phyloP scores from a whole-genome alignment of 2,329 filamentous ascomycete species.

The Hymenoscyphus repandus region DNA sequence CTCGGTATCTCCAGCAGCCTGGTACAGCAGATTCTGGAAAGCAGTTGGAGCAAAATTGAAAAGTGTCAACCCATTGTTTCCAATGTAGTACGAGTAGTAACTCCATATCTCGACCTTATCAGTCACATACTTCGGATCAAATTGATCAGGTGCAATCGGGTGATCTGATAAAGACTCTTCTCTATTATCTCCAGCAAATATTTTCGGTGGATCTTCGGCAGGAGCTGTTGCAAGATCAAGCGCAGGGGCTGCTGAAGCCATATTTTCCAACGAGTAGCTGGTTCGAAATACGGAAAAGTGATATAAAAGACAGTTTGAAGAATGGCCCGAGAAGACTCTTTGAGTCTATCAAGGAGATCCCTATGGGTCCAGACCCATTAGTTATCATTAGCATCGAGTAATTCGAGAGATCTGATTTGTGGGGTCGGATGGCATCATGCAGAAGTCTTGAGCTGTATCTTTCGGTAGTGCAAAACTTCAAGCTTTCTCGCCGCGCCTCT shows the following conservation, averaged over 20 bases:
- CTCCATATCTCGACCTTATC: slow-evolving; percentile 50
- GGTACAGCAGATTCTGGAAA: slow-evolving; percentile 58
- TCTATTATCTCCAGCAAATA: not conserved
- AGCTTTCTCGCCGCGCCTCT: not conserved
- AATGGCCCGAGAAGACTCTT: too few species aligned
- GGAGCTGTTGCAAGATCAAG: slow-evolving; percentile 12
- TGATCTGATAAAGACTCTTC: slow-evolving; percentile 31
- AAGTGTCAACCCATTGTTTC: slow-evolving; percentile 55
- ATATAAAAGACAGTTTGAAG: not conserved
- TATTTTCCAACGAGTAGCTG: not conserved
- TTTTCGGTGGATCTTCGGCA: slow-evolving; percentile 14
- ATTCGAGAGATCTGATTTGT: not conserved
- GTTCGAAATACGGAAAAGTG: not conserved
- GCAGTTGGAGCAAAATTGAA: slow-evolving; percentile 54
- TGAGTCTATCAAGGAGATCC: too few species aligned
- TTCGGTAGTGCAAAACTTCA: too few species aligned
- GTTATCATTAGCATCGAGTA: not conserved
- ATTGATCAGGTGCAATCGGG: slow-evolving; percentile 47
- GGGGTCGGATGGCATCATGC: not conserved
- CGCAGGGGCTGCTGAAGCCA: slow-evolving; percentile 16
- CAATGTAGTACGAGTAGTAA: slow-evolving; percentile 59
- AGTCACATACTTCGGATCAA: slow-evolving; percentile 47
- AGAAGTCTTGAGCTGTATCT: too few species aligned
- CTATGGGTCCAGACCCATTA: not conserved
- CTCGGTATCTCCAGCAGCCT: slow-evolving; percentile 50